Base-by-base conservation (phyloP, 2,329 filamentous ascomycete species). In the Colletotrichum simmondsii region DNA sequence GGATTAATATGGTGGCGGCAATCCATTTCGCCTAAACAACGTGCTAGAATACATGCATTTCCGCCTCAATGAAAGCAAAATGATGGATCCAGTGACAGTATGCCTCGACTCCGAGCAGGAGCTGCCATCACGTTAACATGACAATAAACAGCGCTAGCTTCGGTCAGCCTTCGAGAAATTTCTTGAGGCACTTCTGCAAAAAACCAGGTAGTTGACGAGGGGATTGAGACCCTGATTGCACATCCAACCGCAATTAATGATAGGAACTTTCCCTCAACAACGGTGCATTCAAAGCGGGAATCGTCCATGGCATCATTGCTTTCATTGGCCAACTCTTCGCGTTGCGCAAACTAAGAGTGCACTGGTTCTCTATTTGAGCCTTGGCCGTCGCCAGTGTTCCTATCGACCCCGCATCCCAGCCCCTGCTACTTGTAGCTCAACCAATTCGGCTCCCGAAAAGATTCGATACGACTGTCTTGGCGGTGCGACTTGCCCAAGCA, bases 351-450 rank as follows among this genome's bases (percentile, higher is more conserved):
- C 24, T 22, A 30, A 8, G 12, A 53, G 1, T 37, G 53, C 42
- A 42, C 16, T 46, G 28, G 19, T 22, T 49, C 59, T 58, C 52
- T 35, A 70, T 19, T 42, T 54, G 46, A 60, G 60, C 49, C 70
- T 61, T 72, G 60, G 70, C 56, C 49, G 4, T 49, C 42, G 32
- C 59, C 59, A 30, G 46, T 32, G 64, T 24, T 49, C 30, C 32
- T 32, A 60, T 30, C 26, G 12, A 65, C 66, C 70, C 70, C 70
- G 70, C 70, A 72, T 37, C 28, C 61, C 22, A 46, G 26, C 46
- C 59, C 54, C 66, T 61, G 66, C 46, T n/a, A 5, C 24, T 14
- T 35, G 22, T 32, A 32, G n/a, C 22, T 26, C 11, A 52, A 37
- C 66, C 26, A 26, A 56, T 26, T 56, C 46, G 46, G 46, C 22